A percentile compares a stretch with the other conserved stretches of the same genome.
Evolutionary conservation across 805 yeast species (phyloP).

Genomic region (Yamadazyma tumulicola): DNA sequence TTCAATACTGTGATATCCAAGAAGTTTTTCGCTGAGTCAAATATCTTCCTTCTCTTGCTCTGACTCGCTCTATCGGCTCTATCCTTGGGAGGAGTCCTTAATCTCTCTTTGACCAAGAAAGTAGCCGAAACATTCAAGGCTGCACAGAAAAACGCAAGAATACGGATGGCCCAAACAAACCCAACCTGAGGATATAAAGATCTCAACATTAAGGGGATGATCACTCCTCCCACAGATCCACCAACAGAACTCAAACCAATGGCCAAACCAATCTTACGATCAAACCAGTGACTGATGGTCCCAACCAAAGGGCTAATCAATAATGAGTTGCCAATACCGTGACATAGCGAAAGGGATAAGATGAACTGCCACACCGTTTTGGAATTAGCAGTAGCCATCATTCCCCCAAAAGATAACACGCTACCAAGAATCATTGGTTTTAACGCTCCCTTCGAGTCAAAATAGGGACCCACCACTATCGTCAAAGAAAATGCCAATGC

Average conservation of each 20-base stretch:
- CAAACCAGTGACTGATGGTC: conserved; percentile 65
- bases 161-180: conserved; percentile 57
- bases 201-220: conserved; percentile 54
- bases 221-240: conserved; percentile 63
- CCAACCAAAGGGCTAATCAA: conserved; percentile 60
- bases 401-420: conserved; percentile 40
- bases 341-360: conserved; percentile 39
- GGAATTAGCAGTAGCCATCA: conserved; percentile 55
- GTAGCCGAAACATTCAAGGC: conserved; percentile 23
- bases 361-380: conserved; percentile 56
- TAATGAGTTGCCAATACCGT: conserved; percentile 59
- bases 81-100: conserved; percentile 13
- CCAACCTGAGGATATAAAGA: conserved; percentile 47
- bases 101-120: conserved; percentile 26
- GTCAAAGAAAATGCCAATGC: conserved; percentile 26
- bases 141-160: conserved; percentile 35
- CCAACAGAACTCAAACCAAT: conserved; percentile 64
- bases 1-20: conserved; percentile 33
- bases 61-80: conserved; percentile 12
- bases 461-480: conserved; percentile 51
- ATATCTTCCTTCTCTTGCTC: conserved; percentile 6
- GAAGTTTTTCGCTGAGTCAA: conserved; percentile 13
- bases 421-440: conserved; percentile 45
- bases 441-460: conserved; percentile 59
- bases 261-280: conserved; percentile 44